Evolutionary conservation across 148 eudicot species (phyloP).

Genomic region (Cornus suecica): DNA sequence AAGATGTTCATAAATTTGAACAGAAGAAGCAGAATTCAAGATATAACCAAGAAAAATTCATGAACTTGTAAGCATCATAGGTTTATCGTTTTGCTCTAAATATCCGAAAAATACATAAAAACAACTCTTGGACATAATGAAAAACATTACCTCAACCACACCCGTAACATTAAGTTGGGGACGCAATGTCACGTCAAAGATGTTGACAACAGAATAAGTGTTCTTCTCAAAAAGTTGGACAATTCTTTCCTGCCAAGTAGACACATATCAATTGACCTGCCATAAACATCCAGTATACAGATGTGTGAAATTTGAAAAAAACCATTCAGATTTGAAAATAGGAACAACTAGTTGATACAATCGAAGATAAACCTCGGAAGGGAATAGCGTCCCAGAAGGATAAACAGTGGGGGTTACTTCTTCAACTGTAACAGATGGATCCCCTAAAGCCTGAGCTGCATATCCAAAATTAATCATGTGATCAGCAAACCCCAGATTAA

Average conservation of each 20-base stretch:
- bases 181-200: slow-evolving; percentile 94
- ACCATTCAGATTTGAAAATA: not conserved
- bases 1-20: not conserved
- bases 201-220: slow-evolving; percentile 94
- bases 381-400: slow-evolving; percentile 75
- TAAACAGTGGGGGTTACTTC: slow-evolving; percentile 75
- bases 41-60: not conserved
- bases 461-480: slow-evolving; percentile 17
- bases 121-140: not conserved
- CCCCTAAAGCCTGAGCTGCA: slow-evolving; percentile 86
- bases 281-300: slow-evolving; percentile 31
- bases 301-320: slow-evolving; percentile 25
- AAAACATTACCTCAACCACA: slow-evolving; percentile 74
- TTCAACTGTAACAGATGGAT: slow-evolving; percentile 88
- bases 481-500: not conserved
- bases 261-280: slow-evolving; percentile 58
- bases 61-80: not conserved
- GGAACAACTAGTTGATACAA: not conserved
- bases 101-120: slow-evolving; percentile 6
- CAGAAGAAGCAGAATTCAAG: not conserved
- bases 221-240: slow-evolving; percentile 91
- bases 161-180: slow-evolving; percentile 88
- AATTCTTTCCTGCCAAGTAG: slow-evolving; percentile 84
- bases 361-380: slow-evolving; percentile 65
- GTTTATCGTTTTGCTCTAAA: not conserved